These are phyloP conservation scores for Harringtonia aguacate DNA, from an alignment of 2,329 filamentous ascomycete genomes.

Conservation along the genomic window DNA sequence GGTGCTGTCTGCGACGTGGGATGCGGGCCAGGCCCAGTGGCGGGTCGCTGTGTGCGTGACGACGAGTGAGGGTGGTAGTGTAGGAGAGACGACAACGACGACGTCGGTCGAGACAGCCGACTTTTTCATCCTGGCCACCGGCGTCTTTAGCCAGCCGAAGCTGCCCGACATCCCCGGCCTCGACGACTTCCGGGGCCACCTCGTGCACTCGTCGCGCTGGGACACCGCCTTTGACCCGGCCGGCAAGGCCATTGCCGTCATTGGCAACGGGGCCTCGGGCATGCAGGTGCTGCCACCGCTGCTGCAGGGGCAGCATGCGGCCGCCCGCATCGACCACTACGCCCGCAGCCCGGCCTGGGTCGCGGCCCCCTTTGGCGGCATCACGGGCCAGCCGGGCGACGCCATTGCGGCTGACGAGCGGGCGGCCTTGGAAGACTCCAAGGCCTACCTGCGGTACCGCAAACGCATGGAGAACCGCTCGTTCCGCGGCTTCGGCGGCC, in stretches of 20 bases:
- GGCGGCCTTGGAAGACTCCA: not conserved
- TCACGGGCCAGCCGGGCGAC: not conserved
- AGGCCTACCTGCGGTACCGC: constrained; percentile 3
- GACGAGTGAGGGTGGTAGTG: constrained; percentile 21
- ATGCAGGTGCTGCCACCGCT: constrained; percentile 6
- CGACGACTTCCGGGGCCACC: not conserved
- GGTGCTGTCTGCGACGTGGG: constrained; percentile 4
- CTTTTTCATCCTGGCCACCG: constrained; percentile 7
- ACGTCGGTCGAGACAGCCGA: constrained; percentile 11
- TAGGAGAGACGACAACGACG: constrained; percentile 27
- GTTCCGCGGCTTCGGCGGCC: not conserved
- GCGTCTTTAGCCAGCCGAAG: constrained; percentile 1
- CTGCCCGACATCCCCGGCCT: constrained; percentile 4
- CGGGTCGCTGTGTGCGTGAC: constrained; percentile 16
- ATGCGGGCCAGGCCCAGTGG: constrained; percentile 2
- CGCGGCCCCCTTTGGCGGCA: not conserved
- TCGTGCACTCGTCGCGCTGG: constrained; percentile 5
- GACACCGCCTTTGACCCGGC: not conserved
- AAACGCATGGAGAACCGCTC: not conserved
- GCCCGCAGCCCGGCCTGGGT: constrained; percentile 8
- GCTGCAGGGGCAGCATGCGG: not conserved
- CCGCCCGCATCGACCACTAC: constrained; percentile 8
- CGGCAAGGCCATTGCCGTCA: constrained; percentile 9
- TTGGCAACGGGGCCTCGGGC: constrained; percentile 11
- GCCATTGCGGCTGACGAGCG: not conserved